Conservation (phyloP, 495 filamentous ascomycete genomes). For the Annulohypoxylon bovei region DNA sequence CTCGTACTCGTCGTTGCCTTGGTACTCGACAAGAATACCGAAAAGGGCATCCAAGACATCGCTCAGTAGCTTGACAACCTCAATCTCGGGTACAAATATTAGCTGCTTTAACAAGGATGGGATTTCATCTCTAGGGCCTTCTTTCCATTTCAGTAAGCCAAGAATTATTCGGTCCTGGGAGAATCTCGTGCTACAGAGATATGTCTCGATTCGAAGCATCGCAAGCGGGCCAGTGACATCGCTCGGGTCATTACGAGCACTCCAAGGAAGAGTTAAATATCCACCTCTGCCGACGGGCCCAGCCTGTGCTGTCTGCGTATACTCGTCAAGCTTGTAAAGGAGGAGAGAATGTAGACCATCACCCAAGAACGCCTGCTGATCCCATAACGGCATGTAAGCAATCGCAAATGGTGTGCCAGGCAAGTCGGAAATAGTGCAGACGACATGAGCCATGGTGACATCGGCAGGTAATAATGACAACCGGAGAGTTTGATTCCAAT, state of each 20-base stretch:
- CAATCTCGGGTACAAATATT: conserved; percentile 94
- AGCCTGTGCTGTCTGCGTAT: conserved; percentile 67
- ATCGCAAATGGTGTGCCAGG: conserved; percentile 89
- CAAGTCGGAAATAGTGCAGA: conserved; percentile 86
- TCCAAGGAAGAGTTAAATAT: conserved; percentile 86
- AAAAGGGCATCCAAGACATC: conserved; percentile 95
- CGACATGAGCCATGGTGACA: conserved; percentile 84
- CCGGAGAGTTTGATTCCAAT: conserved; percentile 88
- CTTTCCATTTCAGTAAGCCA: conserved; percentile 85
- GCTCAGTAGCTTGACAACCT: conserved; percentile 91
- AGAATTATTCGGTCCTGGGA: conserved; percentile 92
- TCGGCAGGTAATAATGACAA: conserved; percentile 82
- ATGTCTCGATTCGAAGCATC: conserved; percentile 80
- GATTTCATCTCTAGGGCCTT: conserved; percentile 73
- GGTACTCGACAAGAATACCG: conserved; percentile 85
- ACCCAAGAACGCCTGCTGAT: conserved; percentile 86
- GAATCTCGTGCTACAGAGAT: conserved; percentile 94
- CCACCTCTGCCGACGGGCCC: conserved; percentile 72
- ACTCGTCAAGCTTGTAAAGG: conserved; percentile 90
- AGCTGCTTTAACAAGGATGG: conserved; percentile 79
- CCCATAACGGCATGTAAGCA: conserved; percentile 94
- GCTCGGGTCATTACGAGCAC: conserved; percentile 69
- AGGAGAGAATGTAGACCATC: conserved; percentile 85
- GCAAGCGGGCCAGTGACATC: conserved; percentile 82
- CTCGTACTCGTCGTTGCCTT: conserved; percentile 89